Conservation (phyloP, 2,329 filamentous ascomycete genomes). For the Didymella lethalis region DNA sequence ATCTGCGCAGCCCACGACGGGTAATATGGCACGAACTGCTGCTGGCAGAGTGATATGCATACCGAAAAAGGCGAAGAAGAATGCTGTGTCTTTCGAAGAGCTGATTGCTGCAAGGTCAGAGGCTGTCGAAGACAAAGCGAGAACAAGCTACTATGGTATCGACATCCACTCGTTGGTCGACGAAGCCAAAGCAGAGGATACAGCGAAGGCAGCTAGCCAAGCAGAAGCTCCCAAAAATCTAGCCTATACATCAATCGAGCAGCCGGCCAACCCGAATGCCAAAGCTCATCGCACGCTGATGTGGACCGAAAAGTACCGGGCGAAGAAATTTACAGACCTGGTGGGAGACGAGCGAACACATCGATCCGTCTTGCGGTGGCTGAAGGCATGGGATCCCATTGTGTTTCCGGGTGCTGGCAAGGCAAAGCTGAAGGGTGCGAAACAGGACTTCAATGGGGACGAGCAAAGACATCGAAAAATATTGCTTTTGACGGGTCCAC, state of each 20-base stretch:
- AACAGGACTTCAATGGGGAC: constrained; percentile 63
- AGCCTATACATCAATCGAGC: constrained; percentile 52
- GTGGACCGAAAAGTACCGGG: constrained; percentile 98
- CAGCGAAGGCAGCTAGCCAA: constrained; percentile 47
- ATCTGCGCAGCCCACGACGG: constrained; percentile 30
- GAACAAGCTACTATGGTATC: constrained; percentile 86
- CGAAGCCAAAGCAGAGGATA: constrained; percentile 69
- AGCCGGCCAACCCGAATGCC: constrained; percentile 28
- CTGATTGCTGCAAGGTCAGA: constrained; percentile 73
- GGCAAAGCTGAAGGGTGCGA: constrained; percentile 59
- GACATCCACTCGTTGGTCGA: constrained; percentile 86
- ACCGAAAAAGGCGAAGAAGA: constrained; percentile 60
- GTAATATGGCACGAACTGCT: constrained; percentile 55
- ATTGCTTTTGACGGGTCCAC: constrained; percentile 86
- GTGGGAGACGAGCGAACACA: constrained; percentile 96
- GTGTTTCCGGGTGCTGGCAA: constrained; percentile 83
- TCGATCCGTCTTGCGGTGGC: constrained; percentile 86
- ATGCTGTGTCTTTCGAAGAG: constrained; percentile 66
- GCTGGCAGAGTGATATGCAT: constrained; percentile 66
- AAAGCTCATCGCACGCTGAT: constrained; percentile 63
- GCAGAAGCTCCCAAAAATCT: constrained; percentile 33
- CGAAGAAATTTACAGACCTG: constrained; percentile 87
- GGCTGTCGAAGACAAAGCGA: constrained; percentile 69
- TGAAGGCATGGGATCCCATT: constrained; percentile 91
- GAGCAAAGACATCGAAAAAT: constrained; percentile 87